Base-by-base conservation (phyloP, 1,284 basidiomycete species). In the Boletellus deceptivus region DNA sequence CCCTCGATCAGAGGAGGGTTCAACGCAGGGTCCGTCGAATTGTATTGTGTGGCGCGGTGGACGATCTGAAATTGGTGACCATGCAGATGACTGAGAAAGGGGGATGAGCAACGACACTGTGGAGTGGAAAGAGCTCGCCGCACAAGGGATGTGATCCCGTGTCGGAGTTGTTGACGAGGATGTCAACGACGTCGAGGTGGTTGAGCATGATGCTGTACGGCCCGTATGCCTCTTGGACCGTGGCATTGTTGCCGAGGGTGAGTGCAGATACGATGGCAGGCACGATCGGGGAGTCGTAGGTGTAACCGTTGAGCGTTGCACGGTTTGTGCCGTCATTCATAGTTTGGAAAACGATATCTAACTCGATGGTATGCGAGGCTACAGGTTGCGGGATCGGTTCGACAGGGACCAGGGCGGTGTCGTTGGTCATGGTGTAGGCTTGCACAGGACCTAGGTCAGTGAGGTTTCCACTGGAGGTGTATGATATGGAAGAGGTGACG, bases 31-130 rank as follows among this genome's bases (percentile, higher is more conserved):
- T 98, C 89, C 60, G 79, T 70, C 0, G 92, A 93, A 0, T 83
- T 84, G 58, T 87, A 90, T 67, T 96, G 81, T 48, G 75, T 62
- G 0, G 83, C 78, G 50, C 88, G 86, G 55, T 82, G 74, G 40
- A 94, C 83, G 57, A 96, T 78, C 72, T 89, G 85, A 72, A 87
- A 82, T 62, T 84, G 83, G 72, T 95, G 91, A 1, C 91, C 90
- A 65, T 91, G 88, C 48, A 92, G 66, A 64, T 91, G 89, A 77
- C 87, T 89, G 54, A 18, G 38, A 14, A 24, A 13, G 34, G 25
- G n/a, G n/a, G 6, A 31, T 56, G 36, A 56, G 35, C 37, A 33
- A 41, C 10, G 16, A 41, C 13, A 35, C 6, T 14, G 14, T 6
- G 8, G 1, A 0, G 14, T 3, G 27, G 20, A 20, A 14, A 49